Base-by-base conservation (phyloP, 129 eudicot genomes). In the Apium graveolens region DNA sequence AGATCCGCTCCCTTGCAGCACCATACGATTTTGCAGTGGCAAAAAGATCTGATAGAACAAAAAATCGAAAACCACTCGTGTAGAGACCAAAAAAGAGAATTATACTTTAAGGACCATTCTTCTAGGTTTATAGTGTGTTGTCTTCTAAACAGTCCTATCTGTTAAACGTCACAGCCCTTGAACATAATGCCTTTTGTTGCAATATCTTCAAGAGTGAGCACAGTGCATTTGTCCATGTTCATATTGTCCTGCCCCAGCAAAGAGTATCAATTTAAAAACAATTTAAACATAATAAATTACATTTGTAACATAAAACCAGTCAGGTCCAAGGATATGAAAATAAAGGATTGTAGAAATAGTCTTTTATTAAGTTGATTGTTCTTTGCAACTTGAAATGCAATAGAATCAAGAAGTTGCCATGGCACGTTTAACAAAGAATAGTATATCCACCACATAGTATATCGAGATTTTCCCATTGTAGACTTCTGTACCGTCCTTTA, bases 381-480 rank as follows among this genome's bases (percentile, higher is more conserved):
- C 34, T 41, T 29, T 29, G 71, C 20, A 65, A 65, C 21, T 26
- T 65, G 41, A 29, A 39, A 31, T 63, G 70, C 8, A 63, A 46
- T 46, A 46, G 20, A 14, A 46, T 46, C 53, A 46, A 46, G n/a
- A 49, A 49, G 57, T 49, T 18, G n/a, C 21, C 2, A 7, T 18
- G n/a, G 57, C n/a, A 49, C n/a, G 35, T 32, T 12, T 35, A 14
- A 69, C 21, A 63, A 37, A 32, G 75, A 70, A 31, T 21, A 27
- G 73, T 90, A 92, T 97, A 97, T 96, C 97, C 76, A 96, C 97
- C 45, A 96, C 85, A 68, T 92, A 96, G 76, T 89, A 79, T 86
- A 92, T 96, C 91, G 92, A 85, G n/a, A 83, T 90, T 81, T 89
- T 90, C 76, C 92, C 90, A 11, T 92, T 89, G 71, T 82, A 88